A percentile compares a stretch with the other conserved stretches of the same genome.
phyloP scores from a whole-genome alignment of 192 early-diverging fungal genomes.

The Backusella tarrabulga region DNA sequence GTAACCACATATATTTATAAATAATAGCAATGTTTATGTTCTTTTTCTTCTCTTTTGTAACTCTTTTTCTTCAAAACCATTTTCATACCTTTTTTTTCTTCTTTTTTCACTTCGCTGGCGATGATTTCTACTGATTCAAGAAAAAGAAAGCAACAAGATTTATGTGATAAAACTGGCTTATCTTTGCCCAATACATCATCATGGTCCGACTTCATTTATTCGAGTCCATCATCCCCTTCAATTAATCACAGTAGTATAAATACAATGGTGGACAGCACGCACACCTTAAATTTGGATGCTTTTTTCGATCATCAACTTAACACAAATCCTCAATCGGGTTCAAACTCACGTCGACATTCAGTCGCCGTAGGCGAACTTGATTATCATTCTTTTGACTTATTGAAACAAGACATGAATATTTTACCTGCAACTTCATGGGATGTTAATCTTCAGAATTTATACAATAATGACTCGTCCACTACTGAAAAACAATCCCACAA shows the following conservation, averaged over 20 bases:
- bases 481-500: background rate
- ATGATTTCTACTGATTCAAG: slow-evolving; percentile 10
- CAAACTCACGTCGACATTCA: slow-evolving; percentile 25
- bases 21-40: background rate
- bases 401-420: slow-evolving; percentile 10
- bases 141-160: slow-evolving; percentile 16
- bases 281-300: background rate
- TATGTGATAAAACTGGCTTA: background rate
- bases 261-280: background rate
- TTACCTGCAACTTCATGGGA: background rate
- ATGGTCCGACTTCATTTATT: slow-evolving; percentile 25
- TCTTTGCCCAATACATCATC: background rate
- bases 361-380: slow-evolving; percentile 30
- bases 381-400: slow-evolving; percentile 17
- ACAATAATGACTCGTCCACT: background rate
- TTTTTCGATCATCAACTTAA: background rate
- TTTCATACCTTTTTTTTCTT: background rate
- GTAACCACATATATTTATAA: background rate
- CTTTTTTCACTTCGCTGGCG: background rate
- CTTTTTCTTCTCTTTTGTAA: background rate
- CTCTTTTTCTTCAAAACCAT: background rate
- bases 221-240: slow-evolving; percentile 17
- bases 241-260: background rate
- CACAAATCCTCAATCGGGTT: slow-evolving; percentile 1
- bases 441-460: background rate